phyloP scores from a whole-genome alignment of 805 yeast species.

The Wickerhamiella bombiphila region DNA sequence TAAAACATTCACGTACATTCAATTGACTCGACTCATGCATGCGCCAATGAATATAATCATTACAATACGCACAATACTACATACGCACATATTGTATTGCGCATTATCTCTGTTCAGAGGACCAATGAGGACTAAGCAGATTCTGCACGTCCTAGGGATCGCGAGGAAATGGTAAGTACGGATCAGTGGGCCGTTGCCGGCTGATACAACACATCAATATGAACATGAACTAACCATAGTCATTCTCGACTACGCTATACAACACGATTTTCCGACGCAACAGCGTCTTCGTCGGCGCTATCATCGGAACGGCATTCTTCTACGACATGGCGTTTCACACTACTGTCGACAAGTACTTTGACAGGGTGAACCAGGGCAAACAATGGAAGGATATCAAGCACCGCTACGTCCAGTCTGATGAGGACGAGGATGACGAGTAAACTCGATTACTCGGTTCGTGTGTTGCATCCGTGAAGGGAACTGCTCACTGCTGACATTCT shows the following conservation, averaged over 20 bases:
- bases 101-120: no score
- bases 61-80: no score
- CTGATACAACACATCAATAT: no score
- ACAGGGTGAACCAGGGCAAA: constrained; percentile 26
- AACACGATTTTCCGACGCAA: constrained; percentile 75
- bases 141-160: not conserved
- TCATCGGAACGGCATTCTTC: constrained; percentile 71
- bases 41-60: no score
- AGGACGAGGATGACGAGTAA: constrained; percentile 18
- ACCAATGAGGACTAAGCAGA: constrained; percentile 15
- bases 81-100: no score
- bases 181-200: no score
- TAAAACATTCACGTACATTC: no score
- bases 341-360: constrained; percentile 25
- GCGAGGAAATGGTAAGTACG: constrained; percentile 7
- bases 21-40: no score
- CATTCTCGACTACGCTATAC: constrained; percentile 36
- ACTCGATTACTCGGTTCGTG: no score
- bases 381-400: constrained; percentile 23
- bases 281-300: constrained; percentile 70
- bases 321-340: constrained; percentile 34
- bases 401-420: constrained; percentile 18
- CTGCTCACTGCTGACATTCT: no score
- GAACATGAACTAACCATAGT: constrained; percentile 15
- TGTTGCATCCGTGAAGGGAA: no score